Conservation (phyloP, 148 eudicot genomes). For the Chenopodium berlandieri region DNA sequence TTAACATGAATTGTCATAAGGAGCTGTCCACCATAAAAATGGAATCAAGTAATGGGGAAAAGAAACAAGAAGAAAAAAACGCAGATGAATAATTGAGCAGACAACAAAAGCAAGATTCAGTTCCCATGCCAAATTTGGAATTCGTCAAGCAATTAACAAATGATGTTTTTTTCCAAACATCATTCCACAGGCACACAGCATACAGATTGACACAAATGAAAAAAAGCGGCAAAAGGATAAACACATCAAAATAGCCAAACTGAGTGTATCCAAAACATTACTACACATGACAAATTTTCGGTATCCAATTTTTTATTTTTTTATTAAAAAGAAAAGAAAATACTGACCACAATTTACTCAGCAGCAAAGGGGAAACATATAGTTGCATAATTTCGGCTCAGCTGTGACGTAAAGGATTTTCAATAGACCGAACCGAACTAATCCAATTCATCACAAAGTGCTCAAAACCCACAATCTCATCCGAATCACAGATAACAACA, state of each 20-base stretch:
- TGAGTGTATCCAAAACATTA: neutral
- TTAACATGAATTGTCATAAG: too few relatives aligned
- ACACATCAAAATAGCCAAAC: too few relatives aligned
- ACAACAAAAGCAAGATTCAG: conserved; percentile 7
- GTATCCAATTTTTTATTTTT: neutral
- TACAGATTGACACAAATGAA: neutral
- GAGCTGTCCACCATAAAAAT: too few relatives aligned
- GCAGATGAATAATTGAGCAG: neutral
- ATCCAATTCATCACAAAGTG: too few relatives aligned
- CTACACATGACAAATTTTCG: neutral
- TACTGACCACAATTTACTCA: neutral
- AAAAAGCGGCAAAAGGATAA: neutral
- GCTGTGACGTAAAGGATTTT: too few relatives aligned
- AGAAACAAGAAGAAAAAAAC: neutral
- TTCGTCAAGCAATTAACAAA: neutral
- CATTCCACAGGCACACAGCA: neutral
- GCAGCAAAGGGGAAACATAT: neutral
- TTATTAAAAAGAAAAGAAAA: too few relatives aligned
- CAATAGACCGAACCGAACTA: too few relatives aligned
- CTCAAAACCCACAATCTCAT: too few relatives aligned
- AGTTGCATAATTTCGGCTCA: too few relatives aligned
- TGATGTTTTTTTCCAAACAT: conserved; percentile 5
- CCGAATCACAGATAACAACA: too few relatives aligned
- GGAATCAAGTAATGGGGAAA: neutral
- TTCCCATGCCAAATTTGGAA: neutral